phyloP scores from a whole-genome alignment of 108 stramenopile species.

The Nitzschia putrida region DNA sequence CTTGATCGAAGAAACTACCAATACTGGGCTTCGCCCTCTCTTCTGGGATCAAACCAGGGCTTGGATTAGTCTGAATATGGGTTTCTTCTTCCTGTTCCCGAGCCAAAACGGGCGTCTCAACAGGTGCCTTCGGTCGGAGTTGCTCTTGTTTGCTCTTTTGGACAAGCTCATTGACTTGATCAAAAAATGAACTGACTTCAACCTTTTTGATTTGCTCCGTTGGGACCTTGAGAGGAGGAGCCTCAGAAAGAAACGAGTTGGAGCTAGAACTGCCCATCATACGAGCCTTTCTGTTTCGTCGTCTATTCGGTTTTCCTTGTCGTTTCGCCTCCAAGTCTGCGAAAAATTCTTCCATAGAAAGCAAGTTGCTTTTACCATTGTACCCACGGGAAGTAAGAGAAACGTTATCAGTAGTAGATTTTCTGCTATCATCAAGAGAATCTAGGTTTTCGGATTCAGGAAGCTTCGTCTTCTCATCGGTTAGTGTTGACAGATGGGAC shows the following conservation, averaged over 20 bases:
- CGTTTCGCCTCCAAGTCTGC: slow-evolving; percentile 20
- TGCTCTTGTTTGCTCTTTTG: slow-evolving; percentile 18
- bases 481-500: too few species aligned
- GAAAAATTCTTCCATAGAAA: slow-evolving; percentile 43
- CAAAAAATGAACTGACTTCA: slow-evolving; percentile 40
- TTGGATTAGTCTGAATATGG: too few species aligned
- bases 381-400: too few species aligned
- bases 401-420: too few species aligned
- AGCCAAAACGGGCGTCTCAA: background rate
- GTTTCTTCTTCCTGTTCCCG: too few species aligned
- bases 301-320: background rate
- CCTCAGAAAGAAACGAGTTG: background rate
- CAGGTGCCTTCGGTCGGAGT: background rate
- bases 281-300: background rate
- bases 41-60: too few species aligned
- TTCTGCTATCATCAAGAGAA: too few species aligned
- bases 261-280: background rate
- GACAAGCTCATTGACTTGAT: slow-evolving; percentile 42
- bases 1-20: slow-evolving; percentile 41
- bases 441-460: too few species aligned
- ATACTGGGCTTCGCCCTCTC: background rate
- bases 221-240: background rate
- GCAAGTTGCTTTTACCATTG: too few species aligned
- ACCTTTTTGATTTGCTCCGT: background rate
- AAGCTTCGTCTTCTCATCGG: too few species aligned